Base-by-base conservation (phyloP, 179 eudicot genomes). In the Silene coronaria region DNA sequence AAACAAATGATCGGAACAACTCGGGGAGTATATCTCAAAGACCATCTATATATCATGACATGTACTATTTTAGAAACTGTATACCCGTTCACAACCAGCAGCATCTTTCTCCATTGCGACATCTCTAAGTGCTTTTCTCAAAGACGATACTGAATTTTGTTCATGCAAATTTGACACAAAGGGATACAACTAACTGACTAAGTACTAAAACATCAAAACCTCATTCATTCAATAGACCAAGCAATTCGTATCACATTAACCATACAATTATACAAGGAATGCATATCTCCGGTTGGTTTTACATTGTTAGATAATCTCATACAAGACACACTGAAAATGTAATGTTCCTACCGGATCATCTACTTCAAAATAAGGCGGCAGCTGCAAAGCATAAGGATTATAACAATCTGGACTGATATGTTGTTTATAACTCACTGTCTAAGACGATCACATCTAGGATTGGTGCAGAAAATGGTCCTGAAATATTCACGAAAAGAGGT, bases 101-200 rank as follows among this genome's bases (percentile, higher is more conserved):
- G 97, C 97, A 87, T 95, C 99, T 70, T 95, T 95, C 79, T 92
- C 97, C 99, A 95, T 95, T 1, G 97, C 96, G 78, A 95, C 93
- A 82, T 92, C 97, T 82, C 82, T 92, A 34, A 95, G 92, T 67
- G 97, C 93, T 89, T 85, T 95, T 76, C 99, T 83, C 79, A 95
- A 83, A 70, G 97, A 90, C 5, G 99, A 97, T 68, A 95, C 86
- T 22, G 88, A 79, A 62, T 80, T 90, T 51, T 86, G 92, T 83
- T 92, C 99, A 97, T 95, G 89, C 61, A 78, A 66, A 70, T 77
- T 70, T 6, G 7, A 22, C 53, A 67, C 69, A 57, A 38, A 55
- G n/a, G 55, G 27, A 71, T 6, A 36, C 8, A 55, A 46, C n/a
- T n/a, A n/a, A n/a, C n/a, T n/a, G n/a, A n/a, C n/a, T n/a, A n/a